These are phyloP conservation scores for Coemansia reversa DNA, from an alignment of 192 early-diverging fungal species.

Conservation along the genomic window DNA sequence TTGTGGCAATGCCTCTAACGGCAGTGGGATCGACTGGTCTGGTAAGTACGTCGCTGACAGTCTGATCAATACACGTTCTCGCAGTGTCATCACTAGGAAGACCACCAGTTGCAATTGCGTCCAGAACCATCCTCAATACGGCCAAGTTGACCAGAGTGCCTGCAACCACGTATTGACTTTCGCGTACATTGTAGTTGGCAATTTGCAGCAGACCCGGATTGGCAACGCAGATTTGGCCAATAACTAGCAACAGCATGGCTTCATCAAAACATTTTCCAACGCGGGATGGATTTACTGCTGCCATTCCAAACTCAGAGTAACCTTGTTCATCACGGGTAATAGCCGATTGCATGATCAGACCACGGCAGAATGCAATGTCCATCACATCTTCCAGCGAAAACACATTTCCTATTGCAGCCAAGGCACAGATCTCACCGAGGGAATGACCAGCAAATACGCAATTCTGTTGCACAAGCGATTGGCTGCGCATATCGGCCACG, in stretches of 20 bases:
- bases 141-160: conserved; percentile 77
- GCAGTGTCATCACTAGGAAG: conserved; percentile 72
- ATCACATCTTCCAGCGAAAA: conserved; percentile 77
- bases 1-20: conserved; percentile 82
- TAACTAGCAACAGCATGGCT: conserved; percentile 61
- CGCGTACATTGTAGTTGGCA: conserved; percentile 94
- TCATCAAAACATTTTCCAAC: conserved; percentile 74
- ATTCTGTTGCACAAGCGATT: conserved; percentile 74
- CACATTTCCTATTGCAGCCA: conserved; percentile 77
- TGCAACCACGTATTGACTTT: conserved; percentile 89
- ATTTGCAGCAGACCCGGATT: conserved; percentile 71
- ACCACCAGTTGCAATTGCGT: conserved; percentile 73
- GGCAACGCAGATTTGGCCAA: conserved; percentile 64
- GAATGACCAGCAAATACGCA: conserved; percentile 91
- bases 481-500: conserved; percentile 84
- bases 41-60: conserved; percentile 65
- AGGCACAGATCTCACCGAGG: conserved; percentile 87
- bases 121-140: conserved; percentile 75
- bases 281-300: conserved; percentile 83
- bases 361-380: conserved; percentile 91
- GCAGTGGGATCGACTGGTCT: conserved; percentile 61
- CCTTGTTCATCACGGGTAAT: conserved; percentile 76
- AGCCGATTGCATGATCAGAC: conserved; percentile 95
- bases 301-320: conserved; percentile 92
- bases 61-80: conserved; percentile 70